Evolutionary conservation across 2,329 filamentous ascomycete genomes (phyloP).

Genomic region (Colletotrichum sp.): DNA sequence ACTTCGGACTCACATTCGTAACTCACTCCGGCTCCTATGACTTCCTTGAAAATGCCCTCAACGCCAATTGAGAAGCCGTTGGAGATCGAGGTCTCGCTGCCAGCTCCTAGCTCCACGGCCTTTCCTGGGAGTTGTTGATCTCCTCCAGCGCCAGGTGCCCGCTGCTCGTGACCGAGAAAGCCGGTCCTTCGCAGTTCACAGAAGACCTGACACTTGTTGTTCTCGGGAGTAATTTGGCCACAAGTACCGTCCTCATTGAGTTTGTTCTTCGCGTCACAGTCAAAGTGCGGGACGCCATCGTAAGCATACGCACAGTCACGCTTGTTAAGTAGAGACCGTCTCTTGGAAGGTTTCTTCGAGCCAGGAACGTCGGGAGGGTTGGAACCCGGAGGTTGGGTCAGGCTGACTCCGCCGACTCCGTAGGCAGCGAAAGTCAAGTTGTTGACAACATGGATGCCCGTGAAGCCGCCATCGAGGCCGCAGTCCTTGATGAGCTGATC

Average conservation of each 20-base stretch:
- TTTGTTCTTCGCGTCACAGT: neutral
- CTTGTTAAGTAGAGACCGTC: too few species aligned
- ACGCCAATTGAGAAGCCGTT: neutral
- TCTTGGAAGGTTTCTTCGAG: neutral
- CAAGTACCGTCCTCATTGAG: neutral
- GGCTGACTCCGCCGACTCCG: rapidly evolving
- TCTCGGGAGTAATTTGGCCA: neutral
- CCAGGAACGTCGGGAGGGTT: neutral
- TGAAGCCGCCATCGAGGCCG: neutral
- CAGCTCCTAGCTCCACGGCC: neutral
- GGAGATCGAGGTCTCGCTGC: neutral
- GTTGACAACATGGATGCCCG: neutral
- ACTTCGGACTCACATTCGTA: neutral
- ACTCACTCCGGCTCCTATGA: neutral
- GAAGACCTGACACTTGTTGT: neutral
- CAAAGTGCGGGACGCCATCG: neutral
- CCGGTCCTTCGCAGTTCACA: neutral
- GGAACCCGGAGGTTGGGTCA: neutral
- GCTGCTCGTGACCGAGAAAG: neutral
- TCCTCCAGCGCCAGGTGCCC: neutral
- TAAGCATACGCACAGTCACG: neutral
- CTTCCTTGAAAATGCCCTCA: neutral
- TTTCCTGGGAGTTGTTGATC: neutral
- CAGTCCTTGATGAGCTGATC: neutral
- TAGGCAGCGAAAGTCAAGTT: neutral